phyloP scores from a whole-genome alignment of 768 basidiomycete genomes.

The Polyporus arcularius region DNA sequence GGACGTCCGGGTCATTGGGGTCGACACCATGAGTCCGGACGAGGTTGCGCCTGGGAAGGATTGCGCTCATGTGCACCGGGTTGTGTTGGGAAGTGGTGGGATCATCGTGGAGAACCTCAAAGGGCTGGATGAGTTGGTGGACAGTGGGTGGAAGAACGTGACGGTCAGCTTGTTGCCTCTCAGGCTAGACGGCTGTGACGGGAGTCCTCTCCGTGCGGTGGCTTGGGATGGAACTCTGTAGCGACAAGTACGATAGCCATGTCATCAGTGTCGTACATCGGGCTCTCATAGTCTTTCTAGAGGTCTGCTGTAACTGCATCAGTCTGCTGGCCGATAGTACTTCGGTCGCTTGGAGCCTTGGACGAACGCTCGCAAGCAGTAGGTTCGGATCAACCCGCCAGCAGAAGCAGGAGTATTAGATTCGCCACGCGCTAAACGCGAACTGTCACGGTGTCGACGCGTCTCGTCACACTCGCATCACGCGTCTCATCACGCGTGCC shows the following conservation, averaged over 20 bases:
- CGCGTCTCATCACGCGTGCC: too few species aligned
- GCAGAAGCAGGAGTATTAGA: too few species aligned
- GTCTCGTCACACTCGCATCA: too few species aligned
- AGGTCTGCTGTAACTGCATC: too few species aligned
- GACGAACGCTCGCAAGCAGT: too few species aligned
- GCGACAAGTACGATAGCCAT: background rate
- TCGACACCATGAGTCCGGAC: constrained; percentile 71
- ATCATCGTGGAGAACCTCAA: constrained; percentile 74
- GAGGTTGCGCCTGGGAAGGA: constrained; percentile 37
- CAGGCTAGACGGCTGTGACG: constrained; percentile 59
- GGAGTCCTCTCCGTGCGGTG: constrained; percentile 71
- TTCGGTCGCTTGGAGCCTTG: too few species aligned
- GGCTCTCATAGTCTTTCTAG: too few species aligned
- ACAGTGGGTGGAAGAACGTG: constrained; percentile 27
- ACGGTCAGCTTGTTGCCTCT: constrained; percentile 61
- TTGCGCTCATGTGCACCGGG: constrained; percentile 48
- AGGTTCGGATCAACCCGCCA: too few species aligned
- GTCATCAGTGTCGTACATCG: too few species aligned
- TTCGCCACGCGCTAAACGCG: too few species aligned
- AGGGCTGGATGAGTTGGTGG: constrained; percentile 47
- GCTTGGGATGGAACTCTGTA: constrained; percentile 41
- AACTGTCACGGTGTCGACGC: too few species aligned
- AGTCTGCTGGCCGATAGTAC: too few species aligned
- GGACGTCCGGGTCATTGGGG: constrained; percentile 59
- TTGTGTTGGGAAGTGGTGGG: constrained; percentile 58